Evolutionary conservation across 2,329 filamentous ascomycete genomes (phyloP), one percentile per base, ranked within the genome.

Genomic region (Penicillium aurantiogriseum): DNA sequence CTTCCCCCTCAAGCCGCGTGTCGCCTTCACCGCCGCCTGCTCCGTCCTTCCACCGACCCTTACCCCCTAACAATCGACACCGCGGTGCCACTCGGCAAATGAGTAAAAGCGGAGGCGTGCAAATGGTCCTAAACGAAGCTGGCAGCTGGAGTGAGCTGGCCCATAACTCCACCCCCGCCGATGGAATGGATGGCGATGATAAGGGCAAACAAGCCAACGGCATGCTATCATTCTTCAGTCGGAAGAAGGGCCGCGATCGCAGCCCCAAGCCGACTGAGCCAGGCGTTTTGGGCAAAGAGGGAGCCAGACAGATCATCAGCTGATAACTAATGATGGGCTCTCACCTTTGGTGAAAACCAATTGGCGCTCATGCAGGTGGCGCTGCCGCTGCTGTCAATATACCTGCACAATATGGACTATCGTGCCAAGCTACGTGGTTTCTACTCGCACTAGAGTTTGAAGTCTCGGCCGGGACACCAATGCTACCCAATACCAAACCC

Each of bases 201-300:
- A 76, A 76, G 68, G 58, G 80, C 77, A 64, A 88, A 82, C 72
- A 65, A 36, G 63, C 69, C n/a, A 76, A 74, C 19, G 91, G 92
- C 51, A 93, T 97, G 83, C 88, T 97, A 63, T 90, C 91, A 1
- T 95, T 99, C 74, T 80, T 97, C 59, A 90, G 85, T 63, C 83
- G 92, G 69, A 96, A 96, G 79, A 96, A 91, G 79, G 91, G 92
- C 29, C 83, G 92, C 62, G 91, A 92, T 54, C 87, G 92, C 74
- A 97, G 92, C 72, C 94, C 94, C 1, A 97, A 96, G 78, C 92
- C 92, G 27, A 93, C 91, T 74, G 92, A 97, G 77, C 85, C 91
- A 54, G 94, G 94, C 57, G 92, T 99, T 8, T 72, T 99, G 57
- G 94, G 94, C 56, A 97, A 97, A 72, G 92, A 97, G 73, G 94